Conservation (phyloP, 176 grass and related monocot genomes). For the Saccharum officinarum region DNA sequence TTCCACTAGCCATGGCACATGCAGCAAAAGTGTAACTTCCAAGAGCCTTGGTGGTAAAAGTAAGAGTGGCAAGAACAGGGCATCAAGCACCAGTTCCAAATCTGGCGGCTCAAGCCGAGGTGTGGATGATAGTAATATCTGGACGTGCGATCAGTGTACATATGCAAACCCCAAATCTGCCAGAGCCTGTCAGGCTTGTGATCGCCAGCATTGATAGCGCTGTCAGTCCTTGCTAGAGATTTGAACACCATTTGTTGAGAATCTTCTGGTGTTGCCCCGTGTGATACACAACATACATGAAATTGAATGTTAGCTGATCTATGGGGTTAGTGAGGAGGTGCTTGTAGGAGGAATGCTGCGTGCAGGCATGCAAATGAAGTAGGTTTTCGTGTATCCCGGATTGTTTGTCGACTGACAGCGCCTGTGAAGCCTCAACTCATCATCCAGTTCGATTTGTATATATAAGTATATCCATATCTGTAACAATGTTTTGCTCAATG, state of each 20-base stretch:
- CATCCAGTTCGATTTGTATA: constrained; percentile 48
- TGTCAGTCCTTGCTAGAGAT: constrained; percentile 21
- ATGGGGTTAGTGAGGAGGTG: constrained; percentile 1
- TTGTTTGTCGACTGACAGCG: constrained; percentile 28
- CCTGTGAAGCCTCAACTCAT: neutral
- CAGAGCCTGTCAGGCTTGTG: constrained; percentile 78
- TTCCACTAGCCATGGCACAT: constrained; percentile 63
- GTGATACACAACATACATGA: constrained; percentile 6
- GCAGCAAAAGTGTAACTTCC: constrained; percentile 71
- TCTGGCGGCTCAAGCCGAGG: constrained; percentile 53
- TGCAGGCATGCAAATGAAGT: constrained; percentile 11
- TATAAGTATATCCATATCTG: constrained; percentile 40
- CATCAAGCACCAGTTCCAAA: constrained; percentile 49
- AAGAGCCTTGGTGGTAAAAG: constrained; percentile 68
- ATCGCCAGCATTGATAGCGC: constrained; percentile 47
- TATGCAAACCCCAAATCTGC: constrained; percentile 63
- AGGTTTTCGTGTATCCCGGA: constrained; percentile 20
- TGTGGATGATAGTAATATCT: constrained; percentile 70
- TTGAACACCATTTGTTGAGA: constrained; percentile 3
- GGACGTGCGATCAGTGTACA: constrained; percentile 91
- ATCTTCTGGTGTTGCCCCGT: neutral
- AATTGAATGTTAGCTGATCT: constrained; percentile 10
- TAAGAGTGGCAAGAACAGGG: constrained; percentile 74
- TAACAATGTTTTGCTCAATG: constrained; percentile 38
- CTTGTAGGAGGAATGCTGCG: constrained; percentile 17